A percentile compares a stretch with the other conserved stretches of the same genome.
These are phyloP conservation scores for Amanita rubescens DNA, from an alignment of 768 basidiomycete genomes.

Conservation along the genomic window DNA sequence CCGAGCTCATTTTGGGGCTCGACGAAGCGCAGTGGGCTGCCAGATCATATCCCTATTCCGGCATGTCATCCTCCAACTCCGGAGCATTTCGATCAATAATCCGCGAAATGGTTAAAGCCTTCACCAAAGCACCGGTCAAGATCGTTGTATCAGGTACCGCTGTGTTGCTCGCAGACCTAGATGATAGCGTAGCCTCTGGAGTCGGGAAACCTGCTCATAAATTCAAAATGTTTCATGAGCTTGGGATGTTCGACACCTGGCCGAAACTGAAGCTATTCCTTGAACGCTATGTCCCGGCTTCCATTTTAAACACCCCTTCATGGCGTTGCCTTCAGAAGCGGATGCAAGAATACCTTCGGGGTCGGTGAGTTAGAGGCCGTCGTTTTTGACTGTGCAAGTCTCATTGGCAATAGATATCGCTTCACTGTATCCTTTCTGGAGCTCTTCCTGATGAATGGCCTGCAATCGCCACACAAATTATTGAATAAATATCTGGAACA, in stretches of 20 bases:
- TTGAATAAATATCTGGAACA: constrained; percentile 9
- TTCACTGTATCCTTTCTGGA: constrained; percentile 13
- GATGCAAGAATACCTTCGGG: constrained; percentile 10
- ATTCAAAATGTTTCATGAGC: constrained; percentile 10
- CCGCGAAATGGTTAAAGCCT: constrained; percentile 12
- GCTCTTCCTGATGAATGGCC: constrained; percentile 14
- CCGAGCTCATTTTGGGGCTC: constrained; percentile 9
- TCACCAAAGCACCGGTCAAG: constrained; percentile 7
- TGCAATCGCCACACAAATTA: constrained; percentile 13
- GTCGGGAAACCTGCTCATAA: too few species aligned
- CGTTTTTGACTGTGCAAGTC: constrained; percentile 7
- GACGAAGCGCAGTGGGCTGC: constrained; percentile 8
- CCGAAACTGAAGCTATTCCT: constrained; percentile 10
- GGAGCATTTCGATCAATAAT: constrained; percentile 12
- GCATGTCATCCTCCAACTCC: constrained; percentile 10
- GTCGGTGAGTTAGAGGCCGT: constrained; percentile 6
- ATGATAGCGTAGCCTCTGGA: constrained; percentile 1
- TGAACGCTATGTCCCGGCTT: constrained; percentile 8
- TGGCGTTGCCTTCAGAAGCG: constrained; percentile 6
- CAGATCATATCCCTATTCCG: constrained; percentile 11
- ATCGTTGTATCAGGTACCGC: constrained; percentile 6
- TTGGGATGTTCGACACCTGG: constrained; percentile 6
- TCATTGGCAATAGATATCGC: neutral
- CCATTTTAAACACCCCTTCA: constrained; percentile 8
- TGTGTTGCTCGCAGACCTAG: constrained; percentile 11